These are phyloP conservation scores for Punica granatum DNA, from an alignment of 345 rosid genomes.

Conservation along the genomic window DNA sequence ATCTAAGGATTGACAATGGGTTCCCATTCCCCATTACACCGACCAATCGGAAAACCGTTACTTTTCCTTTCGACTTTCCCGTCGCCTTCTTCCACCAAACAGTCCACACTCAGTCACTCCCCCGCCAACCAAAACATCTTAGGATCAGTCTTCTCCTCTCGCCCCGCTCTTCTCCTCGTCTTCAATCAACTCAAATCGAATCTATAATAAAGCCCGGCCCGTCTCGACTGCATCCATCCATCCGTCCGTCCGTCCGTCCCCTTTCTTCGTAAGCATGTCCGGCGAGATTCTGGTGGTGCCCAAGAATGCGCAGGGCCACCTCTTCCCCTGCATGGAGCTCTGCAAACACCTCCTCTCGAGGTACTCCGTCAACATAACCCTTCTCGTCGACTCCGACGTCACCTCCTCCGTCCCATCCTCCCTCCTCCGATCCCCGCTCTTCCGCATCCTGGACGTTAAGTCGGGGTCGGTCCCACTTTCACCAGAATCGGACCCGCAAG, in stretches of 20 bases:
- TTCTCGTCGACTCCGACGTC: conserved; percentile 17
- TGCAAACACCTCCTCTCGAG: conserved; percentile 21
- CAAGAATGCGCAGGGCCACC: conserved; percentile 26
- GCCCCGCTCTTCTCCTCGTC: too few species aligned
- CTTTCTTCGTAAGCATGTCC: background rate
- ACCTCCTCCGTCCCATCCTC: conserved; percentile 20
- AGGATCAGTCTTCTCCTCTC: too few species aligned
- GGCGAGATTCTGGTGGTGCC: conserved; percentile 23
- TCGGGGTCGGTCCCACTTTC: background rate
- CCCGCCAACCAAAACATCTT: too few species aligned
- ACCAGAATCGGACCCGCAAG: background rate
- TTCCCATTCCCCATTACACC: too few species aligned
- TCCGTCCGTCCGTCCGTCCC: too few species aligned
- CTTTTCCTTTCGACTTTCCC: too few species aligned
- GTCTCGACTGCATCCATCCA: too few species aligned
- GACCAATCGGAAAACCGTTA: too few species aligned
- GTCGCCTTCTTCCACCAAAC: background rate
- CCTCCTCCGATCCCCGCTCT: conserved; percentile 14
- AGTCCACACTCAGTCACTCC: too few species aligned
- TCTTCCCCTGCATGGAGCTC: conserved; percentile 27
- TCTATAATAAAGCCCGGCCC: too few species aligned
- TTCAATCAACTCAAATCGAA: too few species aligned
- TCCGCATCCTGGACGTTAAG: conserved; percentile 6
- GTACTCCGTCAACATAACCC: conserved; percentile 3
- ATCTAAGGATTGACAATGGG: too few species aligned